Percentiles rank a stretch among this genome's conserved stretches.
These are phyloP conservation scores for Colletotrichum limetticola DNA, from an alignment of 2,329 filamentous ascomycete species.

Conservation along the genomic window DNA sequence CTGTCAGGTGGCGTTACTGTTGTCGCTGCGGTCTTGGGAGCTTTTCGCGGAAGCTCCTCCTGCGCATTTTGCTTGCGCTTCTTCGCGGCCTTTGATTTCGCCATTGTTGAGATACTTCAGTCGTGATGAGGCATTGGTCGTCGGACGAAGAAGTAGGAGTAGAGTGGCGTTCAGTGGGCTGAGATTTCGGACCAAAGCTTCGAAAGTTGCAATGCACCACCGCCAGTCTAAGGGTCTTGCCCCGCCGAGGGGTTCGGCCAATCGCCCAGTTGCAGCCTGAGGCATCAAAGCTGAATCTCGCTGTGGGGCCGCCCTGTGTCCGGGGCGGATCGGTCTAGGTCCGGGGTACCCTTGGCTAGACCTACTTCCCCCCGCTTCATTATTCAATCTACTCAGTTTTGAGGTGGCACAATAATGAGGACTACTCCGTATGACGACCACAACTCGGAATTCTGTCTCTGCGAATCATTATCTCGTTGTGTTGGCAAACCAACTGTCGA, in stretches of 20 bases:
- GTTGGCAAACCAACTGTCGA: too few relatives aligned
- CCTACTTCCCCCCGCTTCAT: neutral
- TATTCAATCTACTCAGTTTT: neutral
- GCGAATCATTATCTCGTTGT: too few relatives aligned
- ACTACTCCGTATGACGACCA: too few relatives aligned
- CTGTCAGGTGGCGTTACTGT: constrained; percentile 45
- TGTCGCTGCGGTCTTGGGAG: constrained; percentile 48
- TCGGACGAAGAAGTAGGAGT: neutral
- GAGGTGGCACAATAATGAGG: too few relatives aligned
- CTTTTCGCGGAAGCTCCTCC: constrained; percentile 48
- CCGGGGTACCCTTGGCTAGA: neutral
- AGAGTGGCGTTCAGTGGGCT: neutral
- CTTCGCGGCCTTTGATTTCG: constrained; percentile 54
- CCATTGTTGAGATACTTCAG: constrained; percentile 39
- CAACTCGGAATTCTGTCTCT: too few relatives aligned
- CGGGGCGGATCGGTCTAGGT: neutral
- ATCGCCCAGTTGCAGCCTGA: neutral
- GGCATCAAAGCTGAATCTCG: neutral
- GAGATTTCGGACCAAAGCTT: neutral
- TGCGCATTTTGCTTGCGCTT: constrained; percentile 57
- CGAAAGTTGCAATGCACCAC: neutral
- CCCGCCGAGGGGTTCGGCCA: constrained; percentile 1
- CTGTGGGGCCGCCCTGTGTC: neutral
- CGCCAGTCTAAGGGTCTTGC: neutral
- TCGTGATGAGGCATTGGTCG: neutral